Percentiles rank a stretch among this genome's conserved stretches.
Conservation (phyloP, 2,329 filamentous ascomycete genomes). For the Sordariomycetes sp. region DNA sequence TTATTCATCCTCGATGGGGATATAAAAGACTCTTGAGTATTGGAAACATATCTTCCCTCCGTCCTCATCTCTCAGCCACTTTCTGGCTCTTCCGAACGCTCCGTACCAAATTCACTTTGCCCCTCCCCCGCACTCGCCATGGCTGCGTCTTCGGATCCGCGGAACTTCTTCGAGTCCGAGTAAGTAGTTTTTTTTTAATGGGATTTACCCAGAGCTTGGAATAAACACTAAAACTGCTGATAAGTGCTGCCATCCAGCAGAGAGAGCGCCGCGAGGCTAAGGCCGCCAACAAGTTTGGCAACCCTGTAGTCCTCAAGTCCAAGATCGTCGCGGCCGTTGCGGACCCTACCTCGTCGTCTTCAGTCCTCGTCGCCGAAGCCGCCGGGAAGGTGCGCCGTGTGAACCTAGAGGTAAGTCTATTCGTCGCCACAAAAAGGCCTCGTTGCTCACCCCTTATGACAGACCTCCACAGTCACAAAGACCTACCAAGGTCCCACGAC, state of each 20-base stretch:
- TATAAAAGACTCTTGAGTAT: not conserved
- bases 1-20: not conserved
- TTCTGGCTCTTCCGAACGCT: not conserved
- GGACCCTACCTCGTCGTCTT: conserved; percentile 51
- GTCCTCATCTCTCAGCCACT: not conserved
- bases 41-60: not conserved
- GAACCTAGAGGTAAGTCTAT: conserved; percentile 56
- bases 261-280: conserved; percentile 57
- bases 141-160: conserved; percentile 50
- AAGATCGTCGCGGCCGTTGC: conserved; percentile 70
- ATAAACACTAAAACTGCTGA: conserved; percentile 3
- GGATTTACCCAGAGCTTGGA: not conserved
- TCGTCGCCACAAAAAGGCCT: not conserved
- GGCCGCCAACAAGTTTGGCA: conserved; percentile 66
- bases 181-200: too few species aligned
- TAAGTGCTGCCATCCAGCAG: conserved; percentile 37
- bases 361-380: conserved; percentile 76
- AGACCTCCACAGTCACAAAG: conserved; percentile 7
- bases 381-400: conserved; percentile 69
- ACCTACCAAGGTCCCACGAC: conserved; percentile 65
- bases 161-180: conserved; percentile 91
- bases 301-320: conserved; percentile 68
- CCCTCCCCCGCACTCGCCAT: conserved; percentile 4
- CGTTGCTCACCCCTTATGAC: not conserved
- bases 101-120: not conserved